Evolutionary conservation across 129 eudicot species (phyloP).

Genomic region (Tanacetum coccineum): DNA sequence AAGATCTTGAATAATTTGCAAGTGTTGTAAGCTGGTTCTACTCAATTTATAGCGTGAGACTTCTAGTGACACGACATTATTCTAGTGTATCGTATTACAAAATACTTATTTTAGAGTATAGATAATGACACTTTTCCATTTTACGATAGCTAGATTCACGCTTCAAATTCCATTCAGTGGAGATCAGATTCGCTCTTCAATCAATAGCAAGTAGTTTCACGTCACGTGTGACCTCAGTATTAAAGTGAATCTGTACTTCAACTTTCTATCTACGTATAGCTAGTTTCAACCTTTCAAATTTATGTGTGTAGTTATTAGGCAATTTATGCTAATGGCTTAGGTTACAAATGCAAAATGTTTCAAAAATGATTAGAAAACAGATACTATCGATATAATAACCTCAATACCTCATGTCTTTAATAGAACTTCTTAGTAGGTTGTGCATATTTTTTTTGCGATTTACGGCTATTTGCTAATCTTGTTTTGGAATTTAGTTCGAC

Average conservation of each 20-base stretch:
- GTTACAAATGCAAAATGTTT: too few relatives aligned
- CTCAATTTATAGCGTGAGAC: conserved; percentile 28
- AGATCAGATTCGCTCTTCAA: conserved; percentile 23
- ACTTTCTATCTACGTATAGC: not conserved
- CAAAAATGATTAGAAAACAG: too few relatives aligned
- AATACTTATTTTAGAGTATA: not conserved
- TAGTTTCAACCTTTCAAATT: not conserved
- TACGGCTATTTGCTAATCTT: not conserved
- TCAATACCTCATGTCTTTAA: too few relatives aligned
- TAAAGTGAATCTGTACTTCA: conserved; percentile 4
- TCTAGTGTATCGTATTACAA: not conserved
- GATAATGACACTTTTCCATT: conserved; percentile 7
- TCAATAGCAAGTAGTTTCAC: not conserved
- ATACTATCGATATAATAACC: too few relatives aligned
- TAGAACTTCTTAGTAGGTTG: too few relatives aligned
- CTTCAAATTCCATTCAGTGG: conserved; percentile 16
- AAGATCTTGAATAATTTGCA: not conserved
- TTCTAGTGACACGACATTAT: conserved; percentile 3
- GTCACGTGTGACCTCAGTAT: not conserved
- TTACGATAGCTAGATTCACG: conserved; percentile 15
- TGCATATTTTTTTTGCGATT: too few relatives aligned
- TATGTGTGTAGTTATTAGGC: too few relatives aligned
- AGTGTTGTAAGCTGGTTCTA: not conserved
- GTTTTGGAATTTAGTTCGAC: not conserved
- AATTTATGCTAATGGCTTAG: too few relatives aligned